phyloP scores from a whole-genome alignment of 2,329 filamentous ascomycete genomes.

The Colletotrichum neosansevieriae region DNA sequence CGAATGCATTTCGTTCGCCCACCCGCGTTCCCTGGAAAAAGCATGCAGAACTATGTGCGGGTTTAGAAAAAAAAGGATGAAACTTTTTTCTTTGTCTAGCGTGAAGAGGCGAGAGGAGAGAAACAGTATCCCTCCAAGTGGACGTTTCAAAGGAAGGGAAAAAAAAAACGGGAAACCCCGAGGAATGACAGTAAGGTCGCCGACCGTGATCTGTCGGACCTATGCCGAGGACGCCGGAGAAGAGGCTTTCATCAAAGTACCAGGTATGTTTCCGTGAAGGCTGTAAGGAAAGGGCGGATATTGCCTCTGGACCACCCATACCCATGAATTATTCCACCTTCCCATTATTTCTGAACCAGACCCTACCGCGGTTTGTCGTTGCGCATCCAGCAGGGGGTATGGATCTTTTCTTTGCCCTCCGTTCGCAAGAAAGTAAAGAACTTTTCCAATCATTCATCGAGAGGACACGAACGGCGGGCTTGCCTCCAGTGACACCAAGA shows the following conservation, averaged over 20 bases:
- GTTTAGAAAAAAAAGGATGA: constrained; percentile 20
- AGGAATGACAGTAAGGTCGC: constrained; percentile 1
- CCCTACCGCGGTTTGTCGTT: constrained; percentile 4
- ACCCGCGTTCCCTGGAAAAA: constrained; percentile 11
- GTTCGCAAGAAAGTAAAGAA: constrained; percentile 30
- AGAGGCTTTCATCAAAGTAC: constrained; percentile 24
- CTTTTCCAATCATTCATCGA: constrained; percentile 36
- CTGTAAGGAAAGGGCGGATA: neutral
- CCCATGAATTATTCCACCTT: constrained; percentile 11
- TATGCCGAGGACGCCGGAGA: constrained; percentile 30
- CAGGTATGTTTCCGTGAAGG: neutral
- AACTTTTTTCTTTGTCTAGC: constrained; percentile 42
- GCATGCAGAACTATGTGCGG: constrained; percentile 39
- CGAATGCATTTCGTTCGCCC: constrained; percentile 37
- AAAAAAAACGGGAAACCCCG: neutral
- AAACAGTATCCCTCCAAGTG: constrained; percentile 3
- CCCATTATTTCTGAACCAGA: constrained; percentile 19
- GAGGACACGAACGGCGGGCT: constrained; percentile 14
- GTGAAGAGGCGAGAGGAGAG: constrained; percentile 20
- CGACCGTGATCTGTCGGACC: constrained; percentile 9
- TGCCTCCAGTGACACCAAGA: constrained; percentile 23
- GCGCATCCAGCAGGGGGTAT: neutral
- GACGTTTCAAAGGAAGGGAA: neutral
- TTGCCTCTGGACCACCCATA: constrained; percentile 1
- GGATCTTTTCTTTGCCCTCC: neutral